Evolutionary conservation across 2,329 filamentous ascomycete genomes (phyloP), one percentile per base, ranked within the genome.

Genomic region (Zasmidium angulare): DNA sequence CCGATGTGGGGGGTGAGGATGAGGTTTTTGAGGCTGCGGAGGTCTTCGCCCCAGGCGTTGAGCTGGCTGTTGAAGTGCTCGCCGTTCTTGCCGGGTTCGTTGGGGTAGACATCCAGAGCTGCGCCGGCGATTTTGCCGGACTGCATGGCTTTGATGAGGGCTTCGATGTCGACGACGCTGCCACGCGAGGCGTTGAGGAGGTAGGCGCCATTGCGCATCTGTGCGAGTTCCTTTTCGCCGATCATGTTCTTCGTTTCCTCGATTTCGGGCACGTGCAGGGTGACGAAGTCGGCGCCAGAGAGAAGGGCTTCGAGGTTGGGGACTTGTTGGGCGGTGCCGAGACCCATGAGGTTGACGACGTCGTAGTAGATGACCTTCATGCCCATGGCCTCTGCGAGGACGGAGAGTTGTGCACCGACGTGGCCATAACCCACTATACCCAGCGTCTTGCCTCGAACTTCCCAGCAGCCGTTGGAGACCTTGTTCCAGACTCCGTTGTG

Each of bases 351-450:
- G 68, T 93, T 96, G 63, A 96, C 78, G 6, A 96, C 87, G 76
- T 99, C 95, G 76, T 96, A 98, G 82, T 97, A 99, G 70, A 98
- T 93, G 71, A 99, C 95, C 17, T 84, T 87, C 93, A 99, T 97
- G 52, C 95, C 95, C 92, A 99, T 96, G 22, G 93, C 87, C 77
- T 99, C 95, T 24, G 95, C 93, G 64, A 99, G 81, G 46, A 99
- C 95, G 0, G 93, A 98, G 64, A 99, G 81, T 77, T 99, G 95
- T 53, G 91, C 93, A 63, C 95, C 95, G 73, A 99, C 98, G 74
- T 99, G 95, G 63, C 95, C 95, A 72, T 99, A 99, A 26, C 95
- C 95, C 66, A 99, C 87, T 71, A 99, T 98, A 63, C 90, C 95
- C 55, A 99, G 83, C 47, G 93, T 98, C 83, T 99, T 99, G 75